phyloP scores from a whole-genome alignment of 345 rosid genomes.

The Aquilaria malaccensis region DNA sequence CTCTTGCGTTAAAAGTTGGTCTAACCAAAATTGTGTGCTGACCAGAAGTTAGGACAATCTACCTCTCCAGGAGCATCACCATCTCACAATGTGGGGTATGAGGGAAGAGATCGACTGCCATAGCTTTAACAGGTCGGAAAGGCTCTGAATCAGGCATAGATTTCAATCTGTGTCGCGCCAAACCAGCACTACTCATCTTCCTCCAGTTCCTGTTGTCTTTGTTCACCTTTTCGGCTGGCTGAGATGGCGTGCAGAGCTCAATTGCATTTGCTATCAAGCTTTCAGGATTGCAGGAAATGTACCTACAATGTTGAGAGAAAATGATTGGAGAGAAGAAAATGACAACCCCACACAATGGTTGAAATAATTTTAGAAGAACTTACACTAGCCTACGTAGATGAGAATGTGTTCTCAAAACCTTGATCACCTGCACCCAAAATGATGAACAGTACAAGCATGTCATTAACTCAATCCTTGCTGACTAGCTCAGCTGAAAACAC shows the following conservation, averaged over 20 bases:
- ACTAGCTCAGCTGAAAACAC: too few relatives aligned
- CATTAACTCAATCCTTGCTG: too few relatives aligned
- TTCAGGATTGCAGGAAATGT: conserved; percentile 96
- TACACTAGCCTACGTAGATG: conserved; percentile 68
- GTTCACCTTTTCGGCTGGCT: conserved; percentile 56
- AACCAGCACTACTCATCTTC: conserved; percentile 69
- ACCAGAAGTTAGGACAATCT: not conserved
- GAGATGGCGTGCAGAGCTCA: conserved; percentile 87
- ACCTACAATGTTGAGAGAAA: conserved; percentile 27
- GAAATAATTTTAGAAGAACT: conserved; percentile 28
- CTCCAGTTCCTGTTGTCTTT: conserved; percentile 55
- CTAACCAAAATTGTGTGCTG: too few relatives aligned
- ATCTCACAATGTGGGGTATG: conserved; percentile 92
- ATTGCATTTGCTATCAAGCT: conserved; percentile 86
- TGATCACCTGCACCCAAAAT: conserved; percentile 49
- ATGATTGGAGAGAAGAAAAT: not conserved
- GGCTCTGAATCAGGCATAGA: conserved; percentile 90
- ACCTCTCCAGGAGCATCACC: conserved; percentile 94
- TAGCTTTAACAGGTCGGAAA: conserved; percentile 84
- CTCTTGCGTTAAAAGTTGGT: too few relatives aligned
- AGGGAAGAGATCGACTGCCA: conserved; percentile 96
- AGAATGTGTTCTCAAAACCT: conserved; percentile 76
- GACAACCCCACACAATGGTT: not conserved
- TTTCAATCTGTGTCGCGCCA: conserved; percentile 82
- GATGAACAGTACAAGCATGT: not conserved